A percentile compares a stretch with the other conserved stretches of the same genome.
Evolutionary conservation across 2,329 filamentous ascomycete genomes (phyloP).

Genomic region (Colletotrichum tropicicola): DNA sequence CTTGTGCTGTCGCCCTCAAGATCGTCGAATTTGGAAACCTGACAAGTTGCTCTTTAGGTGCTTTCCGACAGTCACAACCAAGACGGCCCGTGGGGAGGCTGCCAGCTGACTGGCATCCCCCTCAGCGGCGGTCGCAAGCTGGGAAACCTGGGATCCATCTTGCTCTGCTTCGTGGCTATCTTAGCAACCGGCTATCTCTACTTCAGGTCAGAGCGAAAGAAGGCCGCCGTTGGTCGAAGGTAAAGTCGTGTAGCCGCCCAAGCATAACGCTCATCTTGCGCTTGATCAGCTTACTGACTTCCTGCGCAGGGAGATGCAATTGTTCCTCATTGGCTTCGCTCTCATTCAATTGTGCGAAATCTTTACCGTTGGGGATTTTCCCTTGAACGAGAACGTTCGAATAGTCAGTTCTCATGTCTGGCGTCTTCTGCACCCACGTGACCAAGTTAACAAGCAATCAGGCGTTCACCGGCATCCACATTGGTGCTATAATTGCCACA

Average conservation of each 20-base stretch:
- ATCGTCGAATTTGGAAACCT: constrained; percentile 18
- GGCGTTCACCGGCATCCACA: constrained; percentile 90
- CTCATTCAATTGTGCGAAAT: constrained; percentile 94
- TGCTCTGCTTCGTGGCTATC: constrained; percentile 84
- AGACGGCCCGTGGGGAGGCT: constrained; percentile 71
- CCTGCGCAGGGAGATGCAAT: constrained; percentile 84
- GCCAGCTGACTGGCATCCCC: constrained; percentile 78
- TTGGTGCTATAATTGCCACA: constrained; percentile 88
- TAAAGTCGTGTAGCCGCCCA: constrained; percentile 48
- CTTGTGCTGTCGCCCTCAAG: constrained; percentile 17
- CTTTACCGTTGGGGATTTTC: constrained; percentile 92
- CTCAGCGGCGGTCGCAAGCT: constrained; percentile 73
- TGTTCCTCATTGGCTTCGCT: constrained; percentile 88
- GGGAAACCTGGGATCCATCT: constrained; percentile 91
- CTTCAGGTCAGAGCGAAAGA: constrained; percentile 85
- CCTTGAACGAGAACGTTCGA: constrained; percentile 74
- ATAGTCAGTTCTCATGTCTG: constrained; percentile 66
- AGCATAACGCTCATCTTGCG: background rate
- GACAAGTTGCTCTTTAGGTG: constrained; percentile 63
- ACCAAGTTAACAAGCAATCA: constrained; percentile 42
- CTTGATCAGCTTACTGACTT: constrained; percentile 35
- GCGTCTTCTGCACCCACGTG: background rate
- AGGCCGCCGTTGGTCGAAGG: constrained; percentile 93
- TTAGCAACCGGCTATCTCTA: constrained; percentile 72
- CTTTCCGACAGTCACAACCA: constrained; percentile 69